phyloP scores from a whole-genome alignment of 2,329 filamentous ascomycete genomes.

The Setomelanomma holmii region DNA sequence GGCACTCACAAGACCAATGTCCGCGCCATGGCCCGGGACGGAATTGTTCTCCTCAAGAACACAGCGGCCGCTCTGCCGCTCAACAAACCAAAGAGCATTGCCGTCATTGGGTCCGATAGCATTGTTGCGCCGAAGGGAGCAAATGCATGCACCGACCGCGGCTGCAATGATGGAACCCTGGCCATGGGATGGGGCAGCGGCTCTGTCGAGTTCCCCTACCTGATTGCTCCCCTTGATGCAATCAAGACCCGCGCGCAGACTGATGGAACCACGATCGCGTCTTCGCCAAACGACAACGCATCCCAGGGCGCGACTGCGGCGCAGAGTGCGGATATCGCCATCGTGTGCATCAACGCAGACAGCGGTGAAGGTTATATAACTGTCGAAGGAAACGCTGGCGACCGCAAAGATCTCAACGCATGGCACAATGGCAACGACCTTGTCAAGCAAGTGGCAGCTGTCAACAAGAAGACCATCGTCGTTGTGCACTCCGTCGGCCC shows the following conservation, averaged over 20 bases:
- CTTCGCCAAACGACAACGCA: constrained; percentile 49
- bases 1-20: constrained; percentile 50
- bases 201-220: constrained; percentile 55
- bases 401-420: constrained; percentile 57
- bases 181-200: constrained; percentile 74
- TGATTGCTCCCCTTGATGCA: constrained; percentile 53
- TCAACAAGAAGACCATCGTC: constrained; percentile 49
- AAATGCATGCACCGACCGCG: constrained; percentile 78
- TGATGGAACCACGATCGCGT: constrained; percentile 48
- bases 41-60: constrained; percentile 68
- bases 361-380: constrained; percentile 59
- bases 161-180: constrained; percentile 66
- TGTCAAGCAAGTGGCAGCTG: constrained; percentile 46
- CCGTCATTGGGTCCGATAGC: constrained; percentile 77
- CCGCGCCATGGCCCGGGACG: constrained; percentile 54
- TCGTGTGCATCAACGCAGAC: constrained; percentile 59
- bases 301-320: constrained; percentile 48
- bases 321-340: constrained; percentile 43
- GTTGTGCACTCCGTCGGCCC: constrained; percentile 50
- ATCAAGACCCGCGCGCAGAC: constrained; percentile 48
- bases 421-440: constrained; percentile 55
- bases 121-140: constrained; percentile 76
- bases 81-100: constrained; percentile 67
- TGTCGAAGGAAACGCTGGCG: constrained; percentile 55
- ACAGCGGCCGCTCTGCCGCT: constrained; percentile 73